These are phyloP conservation scores for Cylindricascospora bacillispora DNA, from an alignment of 1,139 yeast genomes.

Conservation along the genomic window DNA sequence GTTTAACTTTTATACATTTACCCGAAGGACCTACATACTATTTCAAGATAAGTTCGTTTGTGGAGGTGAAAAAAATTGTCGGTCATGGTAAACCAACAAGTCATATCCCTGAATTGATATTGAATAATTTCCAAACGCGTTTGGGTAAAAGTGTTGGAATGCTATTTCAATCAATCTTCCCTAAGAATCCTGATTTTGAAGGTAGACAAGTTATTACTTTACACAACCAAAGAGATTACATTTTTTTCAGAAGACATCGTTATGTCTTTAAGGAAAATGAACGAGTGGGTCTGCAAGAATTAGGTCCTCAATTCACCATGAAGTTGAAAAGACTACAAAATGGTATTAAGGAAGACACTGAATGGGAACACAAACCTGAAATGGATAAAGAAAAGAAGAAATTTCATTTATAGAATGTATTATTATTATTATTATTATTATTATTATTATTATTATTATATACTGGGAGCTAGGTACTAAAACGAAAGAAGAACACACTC, in stretches of 20 bases:
- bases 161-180: slow-evolving; percentile 81
- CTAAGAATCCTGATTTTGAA: slow-evolving; percentile 82
- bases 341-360: slow-evolving; percentile 83
- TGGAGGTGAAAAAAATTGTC: slow-evolving; percentile 57
- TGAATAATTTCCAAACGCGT: slow-evolving; percentile 85
- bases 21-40: slow-evolving; percentile 95
- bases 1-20: slow-evolving; percentile 80
- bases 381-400: slow-evolving; percentile 94
- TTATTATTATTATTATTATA: no score
- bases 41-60: slow-evolving; percentile 70
- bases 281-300: slow-evolving; percentile 85
- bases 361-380: slow-evolving; percentile 93
- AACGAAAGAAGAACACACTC: not conserved
- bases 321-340: slow-evolving; percentile 78
- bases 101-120: slow-evolving; percentile 81
- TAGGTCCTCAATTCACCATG: slow-evolving; percentile 93
- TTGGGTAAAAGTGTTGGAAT: slow-evolving; percentile 89
- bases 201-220: slow-evolving; percentile 93
- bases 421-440: no score
- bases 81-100: slow-evolving; percentile 89
- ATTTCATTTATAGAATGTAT: slow-evolving; percentile 76
- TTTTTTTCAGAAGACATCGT: slow-evolving; percentile 90
- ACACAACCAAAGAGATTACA: slow-evolving; percentile 91
- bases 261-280: slow-evolving; percentile 82
- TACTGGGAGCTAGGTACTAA: no score